Base-by-base conservation (phyloP, 257 asterid species). In the Scutellaria barbata region DNA sequence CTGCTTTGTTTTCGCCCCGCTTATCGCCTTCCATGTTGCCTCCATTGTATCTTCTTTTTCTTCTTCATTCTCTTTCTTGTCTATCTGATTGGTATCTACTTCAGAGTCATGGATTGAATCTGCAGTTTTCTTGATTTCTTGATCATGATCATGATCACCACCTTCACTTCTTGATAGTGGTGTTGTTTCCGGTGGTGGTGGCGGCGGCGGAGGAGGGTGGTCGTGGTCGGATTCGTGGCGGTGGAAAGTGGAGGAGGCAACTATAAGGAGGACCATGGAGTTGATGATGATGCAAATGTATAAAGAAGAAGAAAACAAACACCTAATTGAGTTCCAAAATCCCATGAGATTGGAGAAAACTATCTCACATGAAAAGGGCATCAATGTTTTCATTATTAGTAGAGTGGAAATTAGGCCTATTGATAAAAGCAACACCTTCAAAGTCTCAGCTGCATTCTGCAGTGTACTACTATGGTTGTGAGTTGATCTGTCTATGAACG, bases 1-100 rank as follows among this genome's bases (percentile, higher is more conserved):
- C 35, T 71, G 74, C 54, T 82, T 68, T 18, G 41, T 69, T 37
- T 52, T 64, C 7, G 75, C 87, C 45, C 64, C 88, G 0, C 59
- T 81, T 20, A 89, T 89, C 3, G 86, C 84, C 63, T 41, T 75
- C 96, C 96, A 89, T 1, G 89, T 83, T 8, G 89, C 88, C 71
- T 84, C 96, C 79, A 90, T 78, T 9, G 88, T 80, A 56, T 81
- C 86, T 3, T 68, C 82, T 9, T 77, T 68, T 22, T 22, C 25
- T 22, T 68, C 82, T 9, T 77, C 69, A 0, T 9, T 54, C 0
- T 30, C 73, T 37, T 69, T 50, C 3, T 39, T 6, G 4, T 30
- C 35, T 30, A 30, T 30, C 35, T 30, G 35, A 30, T 30, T 30
- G 35, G 2, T 30, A 30, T 3, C 0, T 3, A 30, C 35, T 30